Evolutionary conservation across 2,329 filamentous ascomycete genomes (phyloP).

Genomic region (Botrytis hyacinthi): DNA sequence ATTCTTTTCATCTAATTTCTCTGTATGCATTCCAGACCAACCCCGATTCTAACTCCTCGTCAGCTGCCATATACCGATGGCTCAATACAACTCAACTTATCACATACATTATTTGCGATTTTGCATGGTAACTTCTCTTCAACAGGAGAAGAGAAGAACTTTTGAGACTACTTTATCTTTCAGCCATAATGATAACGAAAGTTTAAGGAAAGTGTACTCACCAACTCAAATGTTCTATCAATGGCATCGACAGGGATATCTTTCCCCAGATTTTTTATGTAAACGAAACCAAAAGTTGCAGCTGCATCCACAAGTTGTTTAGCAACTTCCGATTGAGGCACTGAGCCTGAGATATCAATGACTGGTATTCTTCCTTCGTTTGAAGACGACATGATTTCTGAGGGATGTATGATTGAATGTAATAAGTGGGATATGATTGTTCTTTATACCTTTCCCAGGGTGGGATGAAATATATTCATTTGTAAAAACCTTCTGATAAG

Average conservation of each 20-base stretch:
- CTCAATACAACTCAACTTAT: conserved; percentile 15
- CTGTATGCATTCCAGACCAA: conserved; percentile 84
- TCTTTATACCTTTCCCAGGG: neutral
- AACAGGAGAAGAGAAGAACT: conserved; percentile 68
- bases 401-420: neutral
- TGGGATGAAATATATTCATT: conserved; percentile 4
- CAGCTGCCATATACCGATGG: conserved; percentile 19
- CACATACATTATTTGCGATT: conserved; percentile 61
- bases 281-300: conserved; percentile 82
- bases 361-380: conserved; percentile 60
- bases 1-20: conserved; percentile 80
- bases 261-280: conserved; percentile 71
- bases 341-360: conserved; percentile 71
- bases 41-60: conserved; percentile 66
- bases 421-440: neutral
- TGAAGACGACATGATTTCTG: conserved; percentile 9
- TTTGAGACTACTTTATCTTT: conserved; percentile 54
- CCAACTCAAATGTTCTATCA: conserved; percentile 70
- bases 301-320: conserved; percentile 76
- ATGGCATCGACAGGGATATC: conserved; percentile 67
- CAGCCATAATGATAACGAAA: conserved; percentile 3
- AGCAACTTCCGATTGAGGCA: conserved; percentile 55
- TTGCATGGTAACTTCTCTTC: conserved; percentile 72
- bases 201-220: conserved; percentile 52
- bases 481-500: conserved; percentile 1